These are phyloP conservation scores for Trypanosoma boissoni DNA, from an alignment of 208 protist species.

Conservation along the genomic window DNA sequence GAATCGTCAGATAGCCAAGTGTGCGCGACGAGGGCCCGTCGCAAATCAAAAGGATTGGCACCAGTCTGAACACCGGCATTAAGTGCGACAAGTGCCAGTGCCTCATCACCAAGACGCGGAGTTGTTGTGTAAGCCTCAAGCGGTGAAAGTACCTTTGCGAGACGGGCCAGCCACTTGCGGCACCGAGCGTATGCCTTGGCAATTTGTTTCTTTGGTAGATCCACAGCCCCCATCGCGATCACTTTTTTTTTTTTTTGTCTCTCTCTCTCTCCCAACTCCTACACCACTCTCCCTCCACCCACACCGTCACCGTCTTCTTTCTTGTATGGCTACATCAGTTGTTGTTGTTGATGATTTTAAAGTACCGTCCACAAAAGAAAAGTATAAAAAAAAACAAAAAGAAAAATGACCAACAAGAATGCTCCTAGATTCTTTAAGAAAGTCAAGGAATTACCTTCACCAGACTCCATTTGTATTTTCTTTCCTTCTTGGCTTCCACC, in stretches of 20 bases:
- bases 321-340: too few species aligned
- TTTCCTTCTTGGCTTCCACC: not conserved
- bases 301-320: too few species aligned
- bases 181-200: constrained; percentile 20
- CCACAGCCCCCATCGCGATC: too few species aligned
- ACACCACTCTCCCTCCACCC: too few species aligned
- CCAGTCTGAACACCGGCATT: constrained; percentile 58
- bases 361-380: too few species aligned
- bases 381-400: constrained; percentile 20
- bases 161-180: constrained; percentile 19
- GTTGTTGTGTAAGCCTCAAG: constrained; percentile 1
- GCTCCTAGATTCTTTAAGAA: not conserved
- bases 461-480: too few species aligned
- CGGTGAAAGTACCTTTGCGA: constrained; percentile 16
- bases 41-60: constrained; percentile 39
- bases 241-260: too few species aligned
- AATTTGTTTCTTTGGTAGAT: constrained; percentile 14
- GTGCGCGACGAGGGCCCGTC: constrained; percentile 22
- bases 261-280: too few species aligned
- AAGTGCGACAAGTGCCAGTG: constrained; percentile 47
- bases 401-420: constrained; percentile 1
- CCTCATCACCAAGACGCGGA: not conserved
- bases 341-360: too few species aligned
- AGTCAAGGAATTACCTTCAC: too few species aligned
- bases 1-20: constrained; percentile 15